Base-by-base conservation (phyloP, 2,329 filamentous ascomycete genomes). In the Biscogniauxia sp. region DNA sequence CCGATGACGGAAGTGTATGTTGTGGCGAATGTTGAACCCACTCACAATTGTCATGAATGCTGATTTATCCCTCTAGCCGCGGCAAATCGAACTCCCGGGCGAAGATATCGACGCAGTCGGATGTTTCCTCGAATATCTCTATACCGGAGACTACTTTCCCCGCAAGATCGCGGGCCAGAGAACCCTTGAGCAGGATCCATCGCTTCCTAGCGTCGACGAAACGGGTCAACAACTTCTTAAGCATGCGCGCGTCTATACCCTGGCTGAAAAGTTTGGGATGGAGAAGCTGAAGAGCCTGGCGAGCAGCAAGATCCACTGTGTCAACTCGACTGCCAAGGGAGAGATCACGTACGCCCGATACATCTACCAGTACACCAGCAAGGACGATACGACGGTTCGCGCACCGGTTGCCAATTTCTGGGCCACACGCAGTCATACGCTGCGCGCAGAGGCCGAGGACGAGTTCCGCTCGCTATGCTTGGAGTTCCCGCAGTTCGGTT, bases 261-360 rank as follows among this genome's bases (percentile, higher is more conserved):
- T 97, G 23, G 93, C 92, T 23, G 89, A 93, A 69, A 92, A 90
- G 76, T 88, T 95, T 63, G 84, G 86, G 50, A 78, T 92, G 54
- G 77, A 81, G 0, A 79, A 80, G 9, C 86, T 97, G 64, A 91
- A 91, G 76, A 85, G 82, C 19, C 86, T 97, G 26, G 89, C 93
- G 2, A 91, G 91, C 73, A 88, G 86, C 73, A 97, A 97, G 81
- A 97, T 97, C 70, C 92, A 97, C 80, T 91, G 91, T 74, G 90
- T 96, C 70, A 89, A 93, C 72, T 92, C 89, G 52, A 96, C 91
- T 0, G 92, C 92, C 41, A 89, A 89, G 77, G 93, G 92, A 75
- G 93, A 97, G 80, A 93, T 97, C 72, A 87, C 88, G 25, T 97
- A 97, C 76, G 93, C 93, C 8, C 87, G 92, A 74, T 97, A 93